A percentile compares a stretch with the other conserved stretches of the same genome.
phyloP scores from a whole-genome alignment of 129 eudicot genomes.

The Calendula officinalis region DNA sequence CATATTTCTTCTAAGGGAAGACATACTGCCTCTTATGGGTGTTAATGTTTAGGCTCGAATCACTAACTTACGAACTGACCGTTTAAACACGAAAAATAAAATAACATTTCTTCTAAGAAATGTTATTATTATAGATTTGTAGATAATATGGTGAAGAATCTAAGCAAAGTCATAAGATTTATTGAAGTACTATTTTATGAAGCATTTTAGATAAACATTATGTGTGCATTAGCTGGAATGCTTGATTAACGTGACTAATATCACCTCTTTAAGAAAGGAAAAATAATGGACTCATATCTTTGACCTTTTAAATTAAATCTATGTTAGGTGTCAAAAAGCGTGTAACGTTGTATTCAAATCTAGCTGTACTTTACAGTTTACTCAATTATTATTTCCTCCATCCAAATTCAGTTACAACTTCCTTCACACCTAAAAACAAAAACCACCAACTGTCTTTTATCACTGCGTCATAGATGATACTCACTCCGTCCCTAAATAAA shows the following conservation, averaged over 20 bases:
- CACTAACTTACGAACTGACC: no score
- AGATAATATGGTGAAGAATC: no score
- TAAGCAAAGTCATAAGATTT: no score
- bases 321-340: slow-evolving; percentile 23
- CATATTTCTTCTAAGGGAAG: no score
- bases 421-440: neutral
- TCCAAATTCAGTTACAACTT: slow-evolving; percentile 17
- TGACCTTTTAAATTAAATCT: slow-evolving; percentile 5
- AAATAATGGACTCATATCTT: neutral
- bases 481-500: no score
- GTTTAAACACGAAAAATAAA: no score
- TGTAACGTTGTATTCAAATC: slow-evolving; percentile 15
- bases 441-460: neutral
- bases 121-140: no score
- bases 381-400: slow-evolving; percentile 19
- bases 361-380: slow-evolving; percentile 26
- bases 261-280: neutral
- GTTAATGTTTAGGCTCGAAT: no score
- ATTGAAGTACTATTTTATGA: neutral
- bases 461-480: no score
- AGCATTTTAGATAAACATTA: neutral
- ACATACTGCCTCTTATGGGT: no score
- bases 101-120: no score
- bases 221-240: neutral
- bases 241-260: slow-evolving; percentile 11